Evolutionary conservation across 371 early-diverging fungal genomes (phyloP).

Genomic region (Blyttiomyces sp.): DNA sequence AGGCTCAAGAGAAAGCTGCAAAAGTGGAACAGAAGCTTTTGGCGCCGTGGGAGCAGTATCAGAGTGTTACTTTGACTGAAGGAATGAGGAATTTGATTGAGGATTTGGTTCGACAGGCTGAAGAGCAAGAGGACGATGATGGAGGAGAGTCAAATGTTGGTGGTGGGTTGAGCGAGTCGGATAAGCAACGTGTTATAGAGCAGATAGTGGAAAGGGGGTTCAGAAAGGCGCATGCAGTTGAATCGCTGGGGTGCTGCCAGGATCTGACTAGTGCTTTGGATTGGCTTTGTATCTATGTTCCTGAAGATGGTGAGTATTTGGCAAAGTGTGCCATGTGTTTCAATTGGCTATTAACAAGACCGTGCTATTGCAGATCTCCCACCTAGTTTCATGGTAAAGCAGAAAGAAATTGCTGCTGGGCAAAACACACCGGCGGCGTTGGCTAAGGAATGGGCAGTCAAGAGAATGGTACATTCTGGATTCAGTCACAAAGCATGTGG

Average conservation of each 20-base stretch:
- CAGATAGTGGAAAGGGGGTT: constrained; percentile 69
- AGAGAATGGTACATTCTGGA: constrained; percentile 62
- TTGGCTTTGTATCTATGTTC: constrained; percentile 89
- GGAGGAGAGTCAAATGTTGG: constrained; percentile 41
- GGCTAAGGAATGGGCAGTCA: constrained; percentile 60
- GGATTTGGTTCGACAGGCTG: constrained; percentile 39
- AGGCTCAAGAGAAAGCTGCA: constrained; percentile 5
- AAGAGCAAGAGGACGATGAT: constrained; percentile 6
- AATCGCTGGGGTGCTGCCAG: constrained; percentile 62
- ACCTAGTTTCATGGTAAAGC: constrained; percentile 54
- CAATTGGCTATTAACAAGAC: neutral
- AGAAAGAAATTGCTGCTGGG: constrained; percentile 45
- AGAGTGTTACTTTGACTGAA: constrained; percentile 67
- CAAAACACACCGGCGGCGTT: constrained; percentile 55
- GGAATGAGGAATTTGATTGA: constrained; percentile 62
- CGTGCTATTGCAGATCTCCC: constrained; percentile 54
- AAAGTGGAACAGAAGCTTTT: constrained; percentile 42
- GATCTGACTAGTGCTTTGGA: constrained; percentile 63
- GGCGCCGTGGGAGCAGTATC: constrained; percentile 70
- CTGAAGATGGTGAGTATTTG: constrained; percentile 59
- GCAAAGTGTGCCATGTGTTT: neutral
- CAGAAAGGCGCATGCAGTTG: constrained; percentile 64
- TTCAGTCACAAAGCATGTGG: constrained; percentile 51
- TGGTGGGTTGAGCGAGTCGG: neutral
- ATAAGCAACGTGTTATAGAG: constrained; percentile 8